A percentile compares a stretch with the other conserved stretches of the same genome.
These are phyloP conservation scores for Colletotrichum paranaense DNA, from an alignment of 2,329 filamentous ascomycete species.

Conservation along the genomic window DNA sequence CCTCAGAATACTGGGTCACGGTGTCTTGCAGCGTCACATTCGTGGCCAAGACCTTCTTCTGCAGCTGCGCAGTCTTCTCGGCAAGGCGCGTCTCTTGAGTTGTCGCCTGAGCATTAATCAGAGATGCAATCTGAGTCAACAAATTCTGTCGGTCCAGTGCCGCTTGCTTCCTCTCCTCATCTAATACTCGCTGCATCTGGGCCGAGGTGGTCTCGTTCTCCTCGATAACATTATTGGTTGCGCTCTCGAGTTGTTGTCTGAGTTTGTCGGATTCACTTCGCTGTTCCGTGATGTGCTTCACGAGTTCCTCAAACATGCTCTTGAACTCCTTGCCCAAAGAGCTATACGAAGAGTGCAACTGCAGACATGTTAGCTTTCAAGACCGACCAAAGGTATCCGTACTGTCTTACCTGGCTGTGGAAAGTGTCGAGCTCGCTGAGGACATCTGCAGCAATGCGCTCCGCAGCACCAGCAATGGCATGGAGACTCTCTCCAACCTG, in stretches of 20 bases:
- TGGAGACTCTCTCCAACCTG: conserved; percentile 87
- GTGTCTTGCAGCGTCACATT: conserved; percentile 74
- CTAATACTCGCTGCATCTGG: conserved; percentile 75
- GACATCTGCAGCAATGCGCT: conserved; percentile 90
- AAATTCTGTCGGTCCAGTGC: conserved; percentile 80
- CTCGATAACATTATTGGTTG: conserved; percentile 75
- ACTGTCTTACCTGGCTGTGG: conserved; percentile 70
- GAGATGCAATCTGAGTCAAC: conserved; percentile 78
- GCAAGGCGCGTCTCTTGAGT: conserved; percentile 78
- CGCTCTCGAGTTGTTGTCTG: conserved; percentile 76
- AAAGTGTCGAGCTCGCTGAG: conserved; percentile 87
- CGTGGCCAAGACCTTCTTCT: conserved; percentile 72
- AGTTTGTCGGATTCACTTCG: conserved; percentile 80
- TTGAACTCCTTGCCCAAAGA: conserved; percentile 89
- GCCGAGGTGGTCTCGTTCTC: conserved; percentile 75
- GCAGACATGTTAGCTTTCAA: background rate
- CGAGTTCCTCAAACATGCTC: conserved; percentile 82
- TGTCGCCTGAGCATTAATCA: conserved; percentile 81
- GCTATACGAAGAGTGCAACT: conserved; percentile 87
- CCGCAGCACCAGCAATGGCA: conserved; percentile 84
- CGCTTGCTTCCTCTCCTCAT: conserved; percentile 80
- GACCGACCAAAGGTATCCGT: accelerated
- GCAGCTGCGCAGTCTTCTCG: conserved; percentile 70
- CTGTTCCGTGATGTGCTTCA: conserved; percentile 80
- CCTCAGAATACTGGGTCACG: conserved; percentile 73